Base-by-base conservation (phyloP, 257 asterid species). In the Dorcoceras hygrometricum region DNA sequence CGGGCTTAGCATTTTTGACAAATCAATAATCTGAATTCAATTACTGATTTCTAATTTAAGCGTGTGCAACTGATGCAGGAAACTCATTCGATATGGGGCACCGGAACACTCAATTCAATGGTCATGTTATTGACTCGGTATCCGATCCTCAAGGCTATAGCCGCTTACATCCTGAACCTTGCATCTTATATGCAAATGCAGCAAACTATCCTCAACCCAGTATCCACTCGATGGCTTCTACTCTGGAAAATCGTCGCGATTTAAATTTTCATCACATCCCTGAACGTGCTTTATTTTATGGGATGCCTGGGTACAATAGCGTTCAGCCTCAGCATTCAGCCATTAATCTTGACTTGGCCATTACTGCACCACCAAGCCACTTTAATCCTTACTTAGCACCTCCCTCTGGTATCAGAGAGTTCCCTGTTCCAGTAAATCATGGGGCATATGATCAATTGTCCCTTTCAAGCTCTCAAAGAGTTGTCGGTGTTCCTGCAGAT, bases 81-180 rank as follows among this genome's bases (percentile, higher is more conserved):
- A 79, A 78, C 76, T 74, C 60, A 63, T 50, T 64, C 74, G 68
- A 51, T 71, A 90, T 94, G 99, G 95, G 87, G 73, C 91, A 90
- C 59, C 77, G 89, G 71, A 85, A 80, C 64, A 85, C 79, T 67
- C 87, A 77, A 63, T 68, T 78, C 78, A 71, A 43, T 1, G 75
- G 79, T 78, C 83, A 81, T 56, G 80, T 81, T 77, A 72, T 67
- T 66, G 84, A 87, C 60, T 57, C 75, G 71, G 95, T 82, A 77
- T 46, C 83, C 5, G 88, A 88, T 71, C 91, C 78, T 60, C 89
- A 63, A 73, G 82, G 90, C 66, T 91, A 71, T 61, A 77, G 65
- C 69, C 83, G 80, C 77, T 72, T 75, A 23, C 84, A 65, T 62
- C 72, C 95, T 3, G 91, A 86, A 59, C 89, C 90, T 24, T 77